Evolutionary conservation across 108 stramenopile species (phyloP).

Genomic region (Skeletonema marinoi): DNA sequence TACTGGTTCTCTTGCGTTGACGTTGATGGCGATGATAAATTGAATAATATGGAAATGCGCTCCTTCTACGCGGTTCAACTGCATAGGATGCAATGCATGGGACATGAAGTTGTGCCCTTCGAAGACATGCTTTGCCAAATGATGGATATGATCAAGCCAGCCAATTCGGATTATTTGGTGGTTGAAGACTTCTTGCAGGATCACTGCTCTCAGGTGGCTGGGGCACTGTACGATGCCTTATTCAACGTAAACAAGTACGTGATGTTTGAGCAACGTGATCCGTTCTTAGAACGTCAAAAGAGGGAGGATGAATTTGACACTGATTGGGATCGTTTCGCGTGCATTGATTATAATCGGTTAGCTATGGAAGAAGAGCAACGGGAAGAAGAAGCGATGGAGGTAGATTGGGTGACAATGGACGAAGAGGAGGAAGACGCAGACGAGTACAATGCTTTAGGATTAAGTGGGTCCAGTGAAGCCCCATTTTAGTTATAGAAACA

Average conservation of each 20-base stretch:
- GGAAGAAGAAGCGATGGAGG: conserved; percentile 87
- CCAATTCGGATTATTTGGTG: conserved; percentile 55
- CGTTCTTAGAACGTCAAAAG: conserved; percentile 90
- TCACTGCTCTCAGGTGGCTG: conserved; percentile 87
- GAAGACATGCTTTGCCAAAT: conserved; percentile 98
- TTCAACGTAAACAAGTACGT: conserved; percentile 99
- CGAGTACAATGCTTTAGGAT: conserved; percentile 50
- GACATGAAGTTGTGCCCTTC: conserved; percentile 95
- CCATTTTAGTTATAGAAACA: conserved; percentile 30
- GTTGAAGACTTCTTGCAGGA: conserved; percentile 90
- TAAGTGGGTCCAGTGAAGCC: conserved; percentile 57
- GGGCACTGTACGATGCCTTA: conserved; percentile 95
- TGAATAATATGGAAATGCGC: conserved; percentile 97
- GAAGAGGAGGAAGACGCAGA: conserved; percentile 73
- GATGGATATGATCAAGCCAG: conserved; percentile 97
- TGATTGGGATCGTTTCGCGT: conserved; percentile 98
- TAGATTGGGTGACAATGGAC: conserved; percentile 88
- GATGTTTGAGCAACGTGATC: conserved; percentile 96
- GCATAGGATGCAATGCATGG: conserved; percentile 96
- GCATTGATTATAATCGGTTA: conserved; percentile 92
- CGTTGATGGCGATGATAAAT: conserved; percentile 94
- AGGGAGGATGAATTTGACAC: conserved; percentile 95
- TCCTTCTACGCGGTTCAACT: conserved; percentile 91
- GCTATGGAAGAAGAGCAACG: conserved; percentile 94
- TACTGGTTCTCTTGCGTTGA: conserved; percentile 98